Conservation (phyloP, 805 yeast genomes). For the Barnettozyma wickerhamii region DNA sequence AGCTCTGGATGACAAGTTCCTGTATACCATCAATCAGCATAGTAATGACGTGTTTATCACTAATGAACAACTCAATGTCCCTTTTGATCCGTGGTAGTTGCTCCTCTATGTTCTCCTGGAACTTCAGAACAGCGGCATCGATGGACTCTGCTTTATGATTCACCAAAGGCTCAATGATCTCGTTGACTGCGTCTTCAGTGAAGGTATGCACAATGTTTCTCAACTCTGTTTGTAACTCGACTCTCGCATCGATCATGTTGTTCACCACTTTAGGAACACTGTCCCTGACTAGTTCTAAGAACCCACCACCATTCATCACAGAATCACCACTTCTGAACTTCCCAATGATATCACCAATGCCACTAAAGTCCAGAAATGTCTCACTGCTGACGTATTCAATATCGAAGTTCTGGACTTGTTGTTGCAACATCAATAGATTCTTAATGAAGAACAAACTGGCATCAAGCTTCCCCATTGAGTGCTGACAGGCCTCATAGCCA, state of each 20-base stretch:
- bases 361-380: slow-evolving; percentile 76
- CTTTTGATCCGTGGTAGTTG: slow-evolving; percentile 53
- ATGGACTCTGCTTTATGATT: slow-evolving; percentile 17
- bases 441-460: slow-evolving; percentile 64
- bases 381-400: slow-evolving; percentile 73
- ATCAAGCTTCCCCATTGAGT: slow-evolving; percentile 49
- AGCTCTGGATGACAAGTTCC: slow-evolving; percentile 53
- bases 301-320: slow-evolving; percentile 22
- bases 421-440: slow-evolving; percentile 65
- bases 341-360: slow-evolving; percentile 51
- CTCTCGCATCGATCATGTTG: slow-evolving; percentile 74
- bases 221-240: slow-evolving; percentile 69
- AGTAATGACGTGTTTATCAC: slow-evolving; percentile 47
- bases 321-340: slow-evolving; percentile 30
- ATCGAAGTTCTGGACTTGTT: slow-evolving; percentile 71
- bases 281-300: slow-evolving; percentile 51
- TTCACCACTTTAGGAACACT: slow-evolving; percentile 76
- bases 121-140: slow-evolving; percentile 31
- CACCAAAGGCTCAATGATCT: slow-evolving; percentile 45
- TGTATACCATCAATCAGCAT: slow-evolving; percentile 62
- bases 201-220: slow-evolving; percentile 66
- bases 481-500: slow-evolving; percentile 43
- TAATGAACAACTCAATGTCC: slow-evolving; percentile 50
- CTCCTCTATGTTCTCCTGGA: slow-evolving; percentile 46
- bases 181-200: slow-evolving; percentile 51